Percentiles rank a stretch among this genome's conserved stretches.
phyloP scores from a whole-genome alignment of 371 early-diverging fungal genomes.

The Gilbertella persicaria region DNA sequence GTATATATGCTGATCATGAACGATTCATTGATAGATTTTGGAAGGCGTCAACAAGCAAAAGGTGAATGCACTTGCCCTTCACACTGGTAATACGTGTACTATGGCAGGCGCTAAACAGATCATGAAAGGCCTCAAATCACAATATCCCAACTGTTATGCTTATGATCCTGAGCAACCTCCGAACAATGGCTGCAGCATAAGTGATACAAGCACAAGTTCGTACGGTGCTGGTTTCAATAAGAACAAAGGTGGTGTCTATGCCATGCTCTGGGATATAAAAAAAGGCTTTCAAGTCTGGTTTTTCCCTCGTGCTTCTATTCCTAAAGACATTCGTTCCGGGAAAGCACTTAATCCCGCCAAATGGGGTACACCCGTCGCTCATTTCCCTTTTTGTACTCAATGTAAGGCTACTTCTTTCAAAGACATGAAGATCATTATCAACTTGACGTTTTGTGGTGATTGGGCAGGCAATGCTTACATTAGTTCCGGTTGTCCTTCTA shows the following conservation, averaged over 20 bases:
- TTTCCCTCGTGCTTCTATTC: slow-evolving; percentile 29
- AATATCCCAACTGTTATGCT: slow-evolving; percentile 12
- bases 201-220: slow-evolving; percentile 2
- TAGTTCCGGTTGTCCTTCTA: slow-evolving; percentile 18
- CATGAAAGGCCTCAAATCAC: slow-evolving; percentile 7
- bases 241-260: slow-evolving; percentile 42
- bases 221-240: slow-evolving; percentile 39
- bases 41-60: slow-evolving; percentile 36
- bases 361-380: slow-evolving; percentile 34
- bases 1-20: too few relatives aligned
- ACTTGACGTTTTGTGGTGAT: slow-evolving; percentile 26
- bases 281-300: slow-evolving; percentile 35
- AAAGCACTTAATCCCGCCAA: slow-evolving; percentile 24
- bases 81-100: slow-evolving; percentile 18
- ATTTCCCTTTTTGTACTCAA: slow-evolving; percentile 20
- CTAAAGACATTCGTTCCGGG: slow-evolving; percentile 28
- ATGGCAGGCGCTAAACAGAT: slow-evolving; percentile 7
- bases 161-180: slow-evolving; percentile 16
- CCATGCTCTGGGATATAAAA: slow-evolving; percentile 12
- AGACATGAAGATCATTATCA: slow-evolving; percentile 14
- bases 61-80: slow-evolving; percentile 21
- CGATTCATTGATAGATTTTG: slow-evolving; percentile 35
- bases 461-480: slow-evolving; percentile 17
- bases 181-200: slow-evolving; percentile 29
- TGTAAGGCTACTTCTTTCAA: slow-evolving; percentile 14